phyloP scores from a whole-genome alignment of 441 rosid species.

The Pelargonium citronellum region DNA sequence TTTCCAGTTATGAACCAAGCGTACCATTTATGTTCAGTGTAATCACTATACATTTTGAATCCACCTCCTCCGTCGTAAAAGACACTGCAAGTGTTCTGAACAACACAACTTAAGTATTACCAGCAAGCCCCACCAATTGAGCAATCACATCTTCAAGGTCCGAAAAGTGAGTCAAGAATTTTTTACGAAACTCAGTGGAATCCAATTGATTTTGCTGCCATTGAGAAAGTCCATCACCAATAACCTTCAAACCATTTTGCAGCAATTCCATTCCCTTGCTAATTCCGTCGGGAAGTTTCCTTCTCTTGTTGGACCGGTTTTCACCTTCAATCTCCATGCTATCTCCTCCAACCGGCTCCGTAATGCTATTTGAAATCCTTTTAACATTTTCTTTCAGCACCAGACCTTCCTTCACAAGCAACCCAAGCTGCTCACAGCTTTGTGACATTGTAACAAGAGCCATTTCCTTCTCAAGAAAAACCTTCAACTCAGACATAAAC shows the following conservation, averaged over 20 bases:
- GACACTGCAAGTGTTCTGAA: constrained; percentile 4
- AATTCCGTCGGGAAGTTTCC: constrained; percentile 75
- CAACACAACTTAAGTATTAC: constrained; percentile 17
- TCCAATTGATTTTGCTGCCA: constrained; percentile 44
- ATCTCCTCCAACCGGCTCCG: constrained; percentile 25
- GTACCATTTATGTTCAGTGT: not conserved
- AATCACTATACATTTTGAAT: constrained; percentile 6
- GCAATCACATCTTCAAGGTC: constrained; percentile 58
- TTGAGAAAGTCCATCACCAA: constrained; percentile 53
- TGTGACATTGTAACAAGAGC: constrained; percentile 38
- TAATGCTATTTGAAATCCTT: constrained; percentile 24
- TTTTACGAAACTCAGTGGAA: constrained; percentile 44
- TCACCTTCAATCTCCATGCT: constrained; percentile 31
- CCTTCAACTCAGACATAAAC: constrained; percentile 71
- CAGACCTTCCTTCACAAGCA: constrained; percentile 53
- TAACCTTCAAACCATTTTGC: constrained; percentile 63
- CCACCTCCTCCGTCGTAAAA: not conserved
- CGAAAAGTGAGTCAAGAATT: constrained; percentile 51
- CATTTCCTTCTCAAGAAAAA: constrained; percentile 69
- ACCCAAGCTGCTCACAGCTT: constrained; percentile 41
- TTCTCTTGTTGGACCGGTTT: constrained; percentile 48
- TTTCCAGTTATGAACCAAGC: too few relatives aligned
- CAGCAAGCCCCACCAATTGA: constrained; percentile 44
- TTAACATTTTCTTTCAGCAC: constrained; percentile 38
- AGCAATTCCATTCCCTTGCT: constrained; percentile 64